Conservation (phyloP, 176 grass and related monocot species). For the Oryza meyeriana region DNA sequence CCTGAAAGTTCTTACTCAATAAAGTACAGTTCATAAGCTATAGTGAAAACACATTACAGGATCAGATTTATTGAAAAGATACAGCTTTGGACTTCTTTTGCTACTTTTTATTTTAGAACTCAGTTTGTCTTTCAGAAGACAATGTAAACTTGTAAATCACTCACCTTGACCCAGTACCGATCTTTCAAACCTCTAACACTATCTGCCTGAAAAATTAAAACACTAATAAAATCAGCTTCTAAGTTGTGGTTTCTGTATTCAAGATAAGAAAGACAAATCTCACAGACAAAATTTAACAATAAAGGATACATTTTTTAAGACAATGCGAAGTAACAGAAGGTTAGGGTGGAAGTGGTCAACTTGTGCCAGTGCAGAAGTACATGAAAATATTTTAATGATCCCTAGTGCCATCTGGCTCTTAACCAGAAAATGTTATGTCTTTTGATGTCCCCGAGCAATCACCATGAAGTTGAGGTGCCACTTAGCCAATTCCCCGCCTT, state of each 20-base stretch:
- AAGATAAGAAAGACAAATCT: background rate
- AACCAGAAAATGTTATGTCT: background rate
- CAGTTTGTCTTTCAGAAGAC: background rate
- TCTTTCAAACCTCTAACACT: constrained; percentile 60
- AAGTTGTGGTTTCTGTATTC: background rate
- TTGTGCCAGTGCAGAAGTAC: background rate
- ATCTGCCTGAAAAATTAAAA: constrained; percentile 61
- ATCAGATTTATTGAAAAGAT: background rate
- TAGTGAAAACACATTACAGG: background rate
- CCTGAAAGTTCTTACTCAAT: background rate
- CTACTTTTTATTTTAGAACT: background rate
- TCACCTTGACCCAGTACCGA: constrained; percentile 94
- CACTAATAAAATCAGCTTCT: background rate
- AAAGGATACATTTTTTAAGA: background rate
- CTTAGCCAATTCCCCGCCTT: background rate
- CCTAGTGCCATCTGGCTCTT: background rate
- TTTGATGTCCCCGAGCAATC: background rate
- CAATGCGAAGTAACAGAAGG: background rate
- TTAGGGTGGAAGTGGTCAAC: background rate
- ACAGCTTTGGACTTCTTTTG: background rate
- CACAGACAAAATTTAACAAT: background rate
- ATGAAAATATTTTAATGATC: background rate
- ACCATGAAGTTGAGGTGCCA: background rate
- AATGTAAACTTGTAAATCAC: constrained; percentile 22
- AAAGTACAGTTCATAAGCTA: background rate